Evolutionary conservation across 192 early-diverging fungal genomes (phyloP).

Genomic region (Linnemannia elongata): DNA sequence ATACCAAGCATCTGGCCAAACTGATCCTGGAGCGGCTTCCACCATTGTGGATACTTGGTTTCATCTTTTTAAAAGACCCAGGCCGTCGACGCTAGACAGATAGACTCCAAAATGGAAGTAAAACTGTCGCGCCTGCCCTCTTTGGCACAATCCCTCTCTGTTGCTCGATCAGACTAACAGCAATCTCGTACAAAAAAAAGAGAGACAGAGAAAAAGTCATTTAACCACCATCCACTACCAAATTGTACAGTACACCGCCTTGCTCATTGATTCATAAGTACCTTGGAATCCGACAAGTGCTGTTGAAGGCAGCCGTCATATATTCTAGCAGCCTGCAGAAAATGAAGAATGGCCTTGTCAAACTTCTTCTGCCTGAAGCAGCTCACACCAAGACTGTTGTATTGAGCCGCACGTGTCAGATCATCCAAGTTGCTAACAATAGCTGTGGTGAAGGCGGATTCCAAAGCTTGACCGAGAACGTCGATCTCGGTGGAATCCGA

Average conservation of each 20-base stretch:
- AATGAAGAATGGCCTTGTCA: not conserved
- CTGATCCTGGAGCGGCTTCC: not conserved
- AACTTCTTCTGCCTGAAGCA: constrained; percentile 2
- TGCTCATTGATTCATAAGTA: no score
- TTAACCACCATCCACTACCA: no score
- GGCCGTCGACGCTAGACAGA: not conserved
- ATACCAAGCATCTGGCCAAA: not conserved
- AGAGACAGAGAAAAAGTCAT: no score
- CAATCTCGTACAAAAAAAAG: no score
- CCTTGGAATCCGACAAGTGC: not conserved
- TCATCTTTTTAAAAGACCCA: not conserved
- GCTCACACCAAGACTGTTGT: not conserved
- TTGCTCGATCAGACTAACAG: not conserved
- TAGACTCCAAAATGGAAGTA: not conserved
- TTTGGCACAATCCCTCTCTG: not conserved
- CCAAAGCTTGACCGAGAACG: not conserved
- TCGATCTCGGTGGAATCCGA: not conserved
- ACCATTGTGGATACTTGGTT: not conserved
- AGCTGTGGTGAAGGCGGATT: not conserved
- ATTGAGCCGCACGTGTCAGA: not conserved
- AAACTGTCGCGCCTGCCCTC: not conserved
- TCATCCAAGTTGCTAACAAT: not conserved
- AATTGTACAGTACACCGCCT: no score
- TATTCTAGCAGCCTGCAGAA: not conserved
- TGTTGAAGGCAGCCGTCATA: not conserved